Evolutionary conservation across 352 stramenopile species (phyloP), one percentile per base, ranked within the genome.

Genomic region (Phytophthora litchii): DNA sequence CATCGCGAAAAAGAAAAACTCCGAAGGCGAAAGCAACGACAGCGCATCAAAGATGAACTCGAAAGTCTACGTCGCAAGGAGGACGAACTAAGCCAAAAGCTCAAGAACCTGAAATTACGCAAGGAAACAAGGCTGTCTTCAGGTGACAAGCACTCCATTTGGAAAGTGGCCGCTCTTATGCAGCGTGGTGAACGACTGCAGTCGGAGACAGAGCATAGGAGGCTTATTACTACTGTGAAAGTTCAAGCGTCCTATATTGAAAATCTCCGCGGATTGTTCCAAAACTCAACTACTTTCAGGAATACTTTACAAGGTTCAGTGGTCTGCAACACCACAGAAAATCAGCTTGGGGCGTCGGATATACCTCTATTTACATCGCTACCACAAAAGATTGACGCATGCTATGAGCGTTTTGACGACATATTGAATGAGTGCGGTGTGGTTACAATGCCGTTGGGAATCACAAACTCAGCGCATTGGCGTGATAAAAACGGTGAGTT

Each of bases 401-500:
- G 50, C 20, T 65, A 59, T 34, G 17, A 11, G 3, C 41, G 35
- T 19, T 37, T 57, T 13, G 43, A 65, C 12, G 49, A 46, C 4
- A 17, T 54, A 11, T 35, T 60, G 25, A 43, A 25, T 25, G 38
- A 21, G 23, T 50, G 37, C 5, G 38, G 10, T 12, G 16, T 58
- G 12, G 10, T 6, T 20, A n/a, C 38, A 10, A 29, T 60, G 16
- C 16, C 23, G 2, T 14, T 40, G 1, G 40, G 46, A 21, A 16
- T 45, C 2, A 6, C 16, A 9, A 35, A 31, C 2, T 66, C 58
- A 17, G 32, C 50, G 4, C 48, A 45, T 34, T 37, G 21, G 11
- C 27, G 47, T 19, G 21, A 52, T 13, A 29, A 21, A 2, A 35
- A 37, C 16, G 51, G 45, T n/a, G 47, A 65, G 10, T n/a, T 54